Percentiles rank a stretch among this genome's conserved stretches.
Conservation (phyloP, 768 basidiomycete genomes). For the Leccinum variicolor region DNA sequence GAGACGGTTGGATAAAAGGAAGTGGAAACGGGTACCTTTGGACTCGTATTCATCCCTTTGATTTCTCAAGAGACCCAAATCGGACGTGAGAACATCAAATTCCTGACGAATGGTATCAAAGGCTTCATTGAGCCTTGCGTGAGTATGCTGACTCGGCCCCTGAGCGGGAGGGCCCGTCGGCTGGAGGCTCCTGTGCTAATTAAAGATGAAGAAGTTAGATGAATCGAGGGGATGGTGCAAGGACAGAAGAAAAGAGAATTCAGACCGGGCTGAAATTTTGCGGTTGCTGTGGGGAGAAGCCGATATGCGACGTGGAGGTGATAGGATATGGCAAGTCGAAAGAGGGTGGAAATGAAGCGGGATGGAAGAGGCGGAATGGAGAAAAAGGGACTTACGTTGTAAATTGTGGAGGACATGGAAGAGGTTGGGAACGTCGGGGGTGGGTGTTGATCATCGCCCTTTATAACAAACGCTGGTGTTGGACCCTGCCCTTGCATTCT, state of each 20-base stretch:
- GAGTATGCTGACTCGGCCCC: slow-evolving; percentile 38
- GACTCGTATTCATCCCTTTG: slow-evolving; percentile 89
- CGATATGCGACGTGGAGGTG: not conserved
- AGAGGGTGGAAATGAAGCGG: not conserved
- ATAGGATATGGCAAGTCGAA: not conserved
- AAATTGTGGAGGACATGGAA: slow-evolving; percentile 38
- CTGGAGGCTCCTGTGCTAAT: slow-evolving; percentile 53
- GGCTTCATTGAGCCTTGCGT: slow-evolving; percentile 63
- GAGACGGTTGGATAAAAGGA: slow-evolving; percentile 6
- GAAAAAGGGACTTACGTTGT: slow-evolving; percentile 31
- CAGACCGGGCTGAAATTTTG: slow-evolving; percentile 25
- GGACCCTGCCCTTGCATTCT: slow-evolving; percentile 33
- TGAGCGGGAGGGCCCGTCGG: slow-evolving; percentile 46
- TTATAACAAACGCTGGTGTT: slow-evolving; percentile 34
- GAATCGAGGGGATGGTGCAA: not conserved
- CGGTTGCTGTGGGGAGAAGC: slow-evolving; percentile 1
- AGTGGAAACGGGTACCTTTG: slow-evolving; percentile 52
- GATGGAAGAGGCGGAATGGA: not conserved
- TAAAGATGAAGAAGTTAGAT: slow-evolving; percentile 16
- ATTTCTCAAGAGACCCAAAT: slow-evolving; percentile 61
- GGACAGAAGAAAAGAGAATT: not conserved
- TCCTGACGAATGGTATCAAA: slow-evolving; percentile 82
- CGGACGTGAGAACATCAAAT: slow-evolving; percentile 71
- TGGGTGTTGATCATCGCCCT: slow-evolving; percentile 39
- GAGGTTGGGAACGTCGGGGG: slow-evolving; percentile 35